Percentiles rank a stretch among this genome's conserved stretches.
Evolutionary conservation across 371 early-diverging fungal genomes (phyloP).

Genomic region (Batrachochytrium dendrobatidis): DNA sequence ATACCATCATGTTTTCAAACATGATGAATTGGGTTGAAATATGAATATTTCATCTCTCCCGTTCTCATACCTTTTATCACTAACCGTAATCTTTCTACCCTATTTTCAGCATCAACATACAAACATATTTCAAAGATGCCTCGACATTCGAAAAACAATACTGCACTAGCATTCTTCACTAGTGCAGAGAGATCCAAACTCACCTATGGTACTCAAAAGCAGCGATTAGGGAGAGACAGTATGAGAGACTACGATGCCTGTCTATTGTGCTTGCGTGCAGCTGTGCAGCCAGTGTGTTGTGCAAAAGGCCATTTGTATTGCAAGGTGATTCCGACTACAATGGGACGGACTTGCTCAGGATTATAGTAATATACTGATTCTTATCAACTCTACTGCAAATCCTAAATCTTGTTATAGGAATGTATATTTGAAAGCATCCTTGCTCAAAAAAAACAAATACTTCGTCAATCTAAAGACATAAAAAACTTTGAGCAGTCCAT

Average conservation of each 20-base stretch:
- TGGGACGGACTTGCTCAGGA: too few species aligned
- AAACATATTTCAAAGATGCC: conserved; percentile 3
- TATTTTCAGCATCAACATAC: too few species aligned
- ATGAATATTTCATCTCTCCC: too few species aligned
- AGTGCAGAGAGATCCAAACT: conserved; percentile 80
- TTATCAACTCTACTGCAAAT: too few species aligned
- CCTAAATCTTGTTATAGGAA: conserved; percentile 49
- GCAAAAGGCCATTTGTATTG: conserved; percentile 76
- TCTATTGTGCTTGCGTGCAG: conserved; percentile 80
- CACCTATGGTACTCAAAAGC: conserved; percentile 84
- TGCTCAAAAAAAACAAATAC: conserved; percentile 74
- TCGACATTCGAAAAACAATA: conserved; percentile 94
- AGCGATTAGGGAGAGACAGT: conserved; percentile 67
- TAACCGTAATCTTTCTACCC: too few species aligned
- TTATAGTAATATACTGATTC: too few species aligned
- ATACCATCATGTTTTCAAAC: too few species aligned
- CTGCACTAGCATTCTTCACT: conserved; percentile 89
- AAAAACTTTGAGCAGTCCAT: neutral
- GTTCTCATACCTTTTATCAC: too few species aligned
- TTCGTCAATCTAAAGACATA: neutral
- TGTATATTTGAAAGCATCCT: conserved; percentile 84
- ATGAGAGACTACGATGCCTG: conserved; percentile 84
- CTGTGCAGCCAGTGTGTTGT: conserved; percentile 76
- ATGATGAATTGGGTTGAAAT: too few species aligned
- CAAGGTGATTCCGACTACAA: conserved; percentile 20